A percentile compares a stretch with the other conserved stretches of the same genome.
These are phyloP conservation scores for Warburgia ugandensis DNA, from an alignment of 164 flowering plant genomes.

Conservation along the genomic window DNA sequence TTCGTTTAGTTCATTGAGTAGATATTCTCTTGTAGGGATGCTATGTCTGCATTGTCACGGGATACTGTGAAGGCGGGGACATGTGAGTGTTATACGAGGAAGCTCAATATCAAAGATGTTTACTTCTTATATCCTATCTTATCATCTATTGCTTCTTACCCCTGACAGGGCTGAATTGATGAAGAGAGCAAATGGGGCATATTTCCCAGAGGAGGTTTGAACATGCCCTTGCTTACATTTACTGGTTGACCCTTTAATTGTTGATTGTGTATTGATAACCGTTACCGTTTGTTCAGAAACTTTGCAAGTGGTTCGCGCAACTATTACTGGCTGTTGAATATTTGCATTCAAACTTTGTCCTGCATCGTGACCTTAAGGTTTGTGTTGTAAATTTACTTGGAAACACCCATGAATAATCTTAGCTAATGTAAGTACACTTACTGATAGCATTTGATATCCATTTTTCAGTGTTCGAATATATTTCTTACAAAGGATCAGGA, in stretches of 20 bases:
- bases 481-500: constrained; percentile 95
- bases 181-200: constrained; percentile 79
- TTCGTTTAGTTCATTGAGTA: constrained; percentile 4
- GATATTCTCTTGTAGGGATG: constrained; percentile 99
- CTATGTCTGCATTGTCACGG: constrained; percentile 98
- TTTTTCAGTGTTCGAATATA: constrained; percentile 87
- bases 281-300: constrained; percentile 50
- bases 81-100: constrained; percentile 54
- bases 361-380: constrained; percentile 95
- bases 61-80: constrained; percentile 99
- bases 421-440: no score
- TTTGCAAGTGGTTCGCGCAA: constrained; percentile 95
- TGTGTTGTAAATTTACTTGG: no score
- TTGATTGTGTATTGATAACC: constrained; percentile 4
- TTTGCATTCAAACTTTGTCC: constrained; percentile 82
- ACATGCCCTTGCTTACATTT: background rate
- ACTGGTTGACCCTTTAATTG: background rate
- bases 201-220: constrained; percentile 93
- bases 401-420: background rate
- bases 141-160: background rate
- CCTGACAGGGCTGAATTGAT: constrained; percentile 80
- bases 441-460: constrained; percentile 3
- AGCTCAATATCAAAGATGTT: background rate
- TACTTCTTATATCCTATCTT: background rate
- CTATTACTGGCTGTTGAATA: constrained; percentile 88